phyloP scores from a whole-genome alignment of 2,329 filamentous ascomycete species.

The Daldinia eschscholtzii region DNA sequence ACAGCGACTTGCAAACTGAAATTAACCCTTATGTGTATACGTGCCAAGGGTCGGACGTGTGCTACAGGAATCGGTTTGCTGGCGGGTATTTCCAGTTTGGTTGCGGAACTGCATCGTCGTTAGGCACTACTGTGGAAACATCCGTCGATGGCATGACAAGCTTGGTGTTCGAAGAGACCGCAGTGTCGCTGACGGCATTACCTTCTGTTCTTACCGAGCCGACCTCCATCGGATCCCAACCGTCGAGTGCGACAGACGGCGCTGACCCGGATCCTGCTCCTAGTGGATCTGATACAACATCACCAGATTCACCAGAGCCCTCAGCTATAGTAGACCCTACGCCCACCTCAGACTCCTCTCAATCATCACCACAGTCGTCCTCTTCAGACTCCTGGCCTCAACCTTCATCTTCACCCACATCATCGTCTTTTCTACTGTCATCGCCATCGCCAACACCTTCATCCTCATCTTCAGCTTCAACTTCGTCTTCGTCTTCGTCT shows the following conservation, averaged over 20 bases:
- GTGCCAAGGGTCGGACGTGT: slow-evolving; percentile 64
- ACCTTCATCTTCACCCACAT: slow-evolving; percentile 26
- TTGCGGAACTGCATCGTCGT: slow-evolving; percentile 63
- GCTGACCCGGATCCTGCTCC: slow-evolving; percentile 34
- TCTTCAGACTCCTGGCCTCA: slow-evolving; percentile 14
- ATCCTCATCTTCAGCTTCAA: slow-evolving; percentile 19
- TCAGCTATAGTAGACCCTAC: slow-evolving; percentile 24
- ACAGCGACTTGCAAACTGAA: slow-evolving; percentile 63
- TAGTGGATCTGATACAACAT: slow-evolving; percentile 31
- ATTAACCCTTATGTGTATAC: slow-evolving; percentile 70
- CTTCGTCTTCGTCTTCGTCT: slow-evolving; percentile 22
- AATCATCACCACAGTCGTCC: slow-evolving; percentile 26
- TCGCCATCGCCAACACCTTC: slow-evolving; percentile 19
- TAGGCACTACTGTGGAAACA: slow-evolving; percentile 63
- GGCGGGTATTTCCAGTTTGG: slow-evolving; percentile 70
- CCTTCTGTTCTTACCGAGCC: slow-evolving; percentile 57
- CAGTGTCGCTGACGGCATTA: slow-evolving; percentile 57
- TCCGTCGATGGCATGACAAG: slow-evolving; percentile 60
- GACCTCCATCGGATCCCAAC: slow-evolving; percentile 56
- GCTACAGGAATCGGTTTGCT: slow-evolving; percentile 67
- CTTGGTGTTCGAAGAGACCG: slow-evolving; percentile 56
- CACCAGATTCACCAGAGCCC: slow-evolving; percentile 34
- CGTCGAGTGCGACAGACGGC: slow-evolving; percentile 44
- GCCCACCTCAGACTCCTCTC: slow-evolving; percentile 7
- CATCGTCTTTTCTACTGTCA: background rate